These are phyloP conservation scores for Sphagnum fallax DNA, from an alignment of 228 moss, liverwort and hornwort species.

Conservation along the genomic window DNA sequence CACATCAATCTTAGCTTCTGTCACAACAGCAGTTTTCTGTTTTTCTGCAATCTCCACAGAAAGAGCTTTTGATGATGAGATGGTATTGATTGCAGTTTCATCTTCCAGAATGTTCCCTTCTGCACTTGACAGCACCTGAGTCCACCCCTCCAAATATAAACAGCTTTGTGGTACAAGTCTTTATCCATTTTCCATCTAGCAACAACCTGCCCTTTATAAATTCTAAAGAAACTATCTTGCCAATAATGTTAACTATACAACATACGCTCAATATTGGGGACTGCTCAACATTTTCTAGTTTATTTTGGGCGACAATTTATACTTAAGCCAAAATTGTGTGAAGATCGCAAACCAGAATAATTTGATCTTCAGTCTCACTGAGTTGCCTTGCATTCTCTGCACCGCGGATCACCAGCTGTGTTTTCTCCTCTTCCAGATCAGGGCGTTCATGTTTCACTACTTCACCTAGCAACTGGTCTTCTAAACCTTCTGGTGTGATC, in stretches of 20 bases:
- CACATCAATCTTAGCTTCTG: conserved; percentile 70
- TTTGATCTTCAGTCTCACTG: conserved; percentile 78
- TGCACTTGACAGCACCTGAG: conserved; percentile 52
- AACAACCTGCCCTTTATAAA: too few relatives aligned
- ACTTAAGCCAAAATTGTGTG: too few relatives aligned
- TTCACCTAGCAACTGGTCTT: conserved; percentile 72
- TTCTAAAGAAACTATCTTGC: too few relatives aligned
- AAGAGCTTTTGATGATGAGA: conserved; percentile 70
- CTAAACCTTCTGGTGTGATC: conserved; percentile 75
- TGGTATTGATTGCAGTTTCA: conserved; percentile 70
- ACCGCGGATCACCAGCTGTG: conserved; percentile 67
- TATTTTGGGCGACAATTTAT: too few relatives aligned
- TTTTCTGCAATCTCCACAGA: conserved; percentile 75
- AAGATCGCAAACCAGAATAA: conserved; percentile 38
- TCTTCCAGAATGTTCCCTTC: conserved; percentile 82
- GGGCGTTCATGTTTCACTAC: conserved; percentile 76
- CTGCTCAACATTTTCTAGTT: too few relatives aligned
- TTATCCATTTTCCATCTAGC: too few relatives aligned
- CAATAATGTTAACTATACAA: too few relatives aligned
- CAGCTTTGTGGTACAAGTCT: too few relatives aligned
- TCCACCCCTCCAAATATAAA: too few relatives aligned
- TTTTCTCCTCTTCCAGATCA: conserved; percentile 83
- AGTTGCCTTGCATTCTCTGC: conserved; percentile 73
- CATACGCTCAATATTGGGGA: too few relatives aligned
- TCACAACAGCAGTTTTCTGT: conserved; percentile 68